Percentiles rank a stretch among this genome's conserved stretches.
Conservation (phyloP, 2,329 filamentous ascomycete species). For the Xylariaceae sp. region DNA sequence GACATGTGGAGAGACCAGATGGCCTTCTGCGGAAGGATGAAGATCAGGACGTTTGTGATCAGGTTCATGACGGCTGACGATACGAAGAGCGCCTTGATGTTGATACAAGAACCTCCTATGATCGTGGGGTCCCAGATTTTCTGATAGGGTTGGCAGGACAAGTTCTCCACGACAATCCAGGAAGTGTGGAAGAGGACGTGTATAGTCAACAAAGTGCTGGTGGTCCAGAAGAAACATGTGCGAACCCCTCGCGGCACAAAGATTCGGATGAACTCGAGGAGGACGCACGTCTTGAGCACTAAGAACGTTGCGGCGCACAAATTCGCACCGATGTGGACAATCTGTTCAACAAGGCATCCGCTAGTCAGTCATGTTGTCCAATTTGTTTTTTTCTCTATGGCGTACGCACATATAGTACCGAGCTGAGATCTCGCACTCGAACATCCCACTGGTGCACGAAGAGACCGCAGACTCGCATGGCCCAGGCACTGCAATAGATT, state of each 20-base stretch:
- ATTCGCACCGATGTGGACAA: constrained; percentile 11
- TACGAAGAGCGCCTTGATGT: constrained; percentile 39
- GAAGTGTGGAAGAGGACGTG: constrained; percentile 21
- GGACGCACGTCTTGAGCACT: constrained; percentile 15
- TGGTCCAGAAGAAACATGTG: constrained; percentile 23
- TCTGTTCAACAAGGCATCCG: neutral
- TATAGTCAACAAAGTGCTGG: constrained; percentile 20
- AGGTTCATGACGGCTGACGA: constrained; percentile 40
- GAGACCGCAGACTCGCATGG: constrained; percentile 8
- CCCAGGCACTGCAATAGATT: constrained; percentile 1
- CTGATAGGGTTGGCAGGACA: constrained; percentile 28
- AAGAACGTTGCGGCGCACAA: constrained; percentile 9
- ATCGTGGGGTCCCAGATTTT: constrained; percentile 27
- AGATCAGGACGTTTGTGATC: constrained; percentile 38
- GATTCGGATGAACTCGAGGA: constrained; percentile 20
- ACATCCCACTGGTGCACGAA: constrained; percentile 24
- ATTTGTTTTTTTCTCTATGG: neutral
- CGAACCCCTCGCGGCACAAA: constrained; percentile 18
- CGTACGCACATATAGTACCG: constrained; percentile 12
- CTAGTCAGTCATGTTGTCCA: neutral
- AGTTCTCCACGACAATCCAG: constrained; percentile 24
- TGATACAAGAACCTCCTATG: constrained; percentile 32
- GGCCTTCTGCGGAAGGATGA: constrained; percentile 37
- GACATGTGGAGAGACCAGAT: constrained; percentile 38
- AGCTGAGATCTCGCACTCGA: constrained; percentile 9